These are phyloP conservation scores for Melanomma pulvis-pyrius DNA, from an alignment of 495 filamentous ascomycete genomes.

Conservation along the genomic window DNA sequence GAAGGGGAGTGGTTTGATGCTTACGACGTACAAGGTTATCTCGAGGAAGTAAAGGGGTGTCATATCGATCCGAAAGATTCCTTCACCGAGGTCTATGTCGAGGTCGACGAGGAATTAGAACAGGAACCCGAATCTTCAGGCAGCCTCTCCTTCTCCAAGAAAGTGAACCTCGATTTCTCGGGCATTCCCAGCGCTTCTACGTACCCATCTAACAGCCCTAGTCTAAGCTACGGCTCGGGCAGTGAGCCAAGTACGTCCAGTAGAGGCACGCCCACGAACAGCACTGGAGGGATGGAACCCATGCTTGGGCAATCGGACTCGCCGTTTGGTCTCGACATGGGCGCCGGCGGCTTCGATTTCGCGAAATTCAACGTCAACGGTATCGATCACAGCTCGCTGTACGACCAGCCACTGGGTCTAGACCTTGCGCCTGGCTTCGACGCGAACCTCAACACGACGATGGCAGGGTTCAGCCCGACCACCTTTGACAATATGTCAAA, in stretches of 20 bases:
- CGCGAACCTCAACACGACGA: not conserved
- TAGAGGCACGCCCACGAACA: not conserved
- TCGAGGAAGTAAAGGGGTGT: conserved; percentile 59
- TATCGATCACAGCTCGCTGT: conserved; percentile 16
- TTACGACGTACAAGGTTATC: conserved; percentile 71
- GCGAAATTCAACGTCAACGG: conserved; percentile 5
- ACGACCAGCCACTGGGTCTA: conserved; percentile 33
- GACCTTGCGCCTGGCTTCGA: conserved; percentile 32
- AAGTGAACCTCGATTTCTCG: conserved; percentile 12
- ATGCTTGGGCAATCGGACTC: conserved; percentile 10
- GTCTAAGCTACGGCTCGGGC: conserved; percentile 16
- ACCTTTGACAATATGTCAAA: conserved; percentile 20
- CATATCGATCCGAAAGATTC: conserved; percentile 56
- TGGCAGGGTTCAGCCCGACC: conserved; percentile 1
- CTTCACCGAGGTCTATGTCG: conserved; percentile 55
- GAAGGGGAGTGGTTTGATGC: conserved; percentile 75
- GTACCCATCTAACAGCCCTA: conserved; percentile 1
- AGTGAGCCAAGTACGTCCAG: not conserved
- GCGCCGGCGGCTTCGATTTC: not conserved
- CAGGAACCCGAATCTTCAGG: not conserved
- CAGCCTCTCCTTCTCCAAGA: conserved; percentile 26
- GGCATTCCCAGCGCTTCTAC: not conserved
- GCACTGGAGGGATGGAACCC: not conserved
- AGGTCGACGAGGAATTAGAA: conserved; percentile 16
- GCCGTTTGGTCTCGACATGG: conserved; percentile 34